Percentiles rank a stretch among this genome's conserved stretches.
These are phyloP conservation scores for Claviceps citrina DNA, from an alignment of 2,329 filamentous ascomycete genomes.

Conservation along the genomic window DNA sequence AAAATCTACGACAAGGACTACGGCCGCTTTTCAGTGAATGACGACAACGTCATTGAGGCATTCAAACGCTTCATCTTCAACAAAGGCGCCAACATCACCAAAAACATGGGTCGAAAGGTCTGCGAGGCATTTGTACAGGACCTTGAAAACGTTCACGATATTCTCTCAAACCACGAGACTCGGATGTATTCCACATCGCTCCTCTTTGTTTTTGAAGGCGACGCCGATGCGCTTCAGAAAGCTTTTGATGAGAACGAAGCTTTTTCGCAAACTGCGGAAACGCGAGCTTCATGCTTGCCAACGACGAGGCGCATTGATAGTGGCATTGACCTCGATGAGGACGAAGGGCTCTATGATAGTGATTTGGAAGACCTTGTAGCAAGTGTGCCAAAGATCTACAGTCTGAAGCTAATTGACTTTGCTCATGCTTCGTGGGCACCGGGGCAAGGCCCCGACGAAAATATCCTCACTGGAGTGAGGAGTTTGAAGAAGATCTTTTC, in stretches of 20 bases:
- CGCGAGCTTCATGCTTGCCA: conserved; percentile 12
- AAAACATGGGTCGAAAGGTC: conserved; percentile 40
- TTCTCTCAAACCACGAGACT: conserved; percentile 40
- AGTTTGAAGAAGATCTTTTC: conserved; percentile 58
- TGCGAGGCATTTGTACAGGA: conserved; percentile 38
- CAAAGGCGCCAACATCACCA: conserved; percentile 39
- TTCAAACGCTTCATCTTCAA: conserved; percentile 45
- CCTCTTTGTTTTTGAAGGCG: conserved; percentile 49
- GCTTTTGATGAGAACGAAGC: conserved; percentile 40
- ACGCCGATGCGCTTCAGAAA: conserved; percentile 36
- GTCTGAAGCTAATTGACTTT: conserved; percentile 88
- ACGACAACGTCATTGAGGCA: conserved; percentile 37
- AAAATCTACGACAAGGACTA: conserved; percentile 49
- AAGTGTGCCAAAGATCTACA: conserved; percentile 49
- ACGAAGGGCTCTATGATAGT: conserved; percentile 21
- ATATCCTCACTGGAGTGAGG: conserved; percentile 58
- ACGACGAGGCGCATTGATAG: conserved; percentile 37
- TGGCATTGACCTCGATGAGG: conserved; percentile 34
- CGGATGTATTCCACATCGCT: conserved; percentile 50
- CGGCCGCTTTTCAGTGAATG: conserved; percentile 36
- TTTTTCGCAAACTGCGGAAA: conserved; percentile 35
- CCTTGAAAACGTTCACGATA: conserved; percentile 34
- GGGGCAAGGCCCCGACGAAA: conserved; percentile 74
- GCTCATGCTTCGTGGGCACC: conserved; percentile 79
- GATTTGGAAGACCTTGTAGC: conserved; percentile 33